Evolutionary conservation across 768 basidiomycete species (phyloP), one percentile per base, ranked within the genome.

Genomic region (Imleria badia): DNA sequence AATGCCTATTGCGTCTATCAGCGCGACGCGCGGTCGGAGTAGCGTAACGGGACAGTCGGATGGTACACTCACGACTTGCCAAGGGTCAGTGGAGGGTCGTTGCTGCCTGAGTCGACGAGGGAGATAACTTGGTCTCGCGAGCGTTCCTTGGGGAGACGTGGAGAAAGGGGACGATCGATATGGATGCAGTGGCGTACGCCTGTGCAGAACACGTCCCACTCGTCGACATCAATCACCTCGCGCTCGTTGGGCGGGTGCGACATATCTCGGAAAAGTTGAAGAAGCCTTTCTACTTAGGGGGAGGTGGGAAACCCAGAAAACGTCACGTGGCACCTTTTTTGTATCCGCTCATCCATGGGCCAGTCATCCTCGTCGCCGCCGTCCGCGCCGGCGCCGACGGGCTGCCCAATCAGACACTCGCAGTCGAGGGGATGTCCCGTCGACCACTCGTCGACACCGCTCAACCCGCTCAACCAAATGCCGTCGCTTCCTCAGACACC

Each of bases 381-480:
- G 19, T 5, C 15, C 36, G 54, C 56, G 15, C 11, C 54, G 26
- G 26, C 26, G 26, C 26, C 26, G 26, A 26, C 69, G 3, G 51
- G 61, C n/a, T 82, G 81, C 55, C 81, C 81, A 15, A 60, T 82
- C 36, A 71, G 75, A 34, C 77, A 81, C 51, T 11, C 52, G 3
- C 42, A 44, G 35, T 41, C 29, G 35, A 71, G 72, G 34, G 76
- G 81, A 66, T 89, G 87, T 64, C 89, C 88, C 3, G 72, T 89
- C 12, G 80, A 84, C 60, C 82, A 87, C 58, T 72, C 74, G 36
- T 60, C 65, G 14, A 61, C 72, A 20, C 55, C 59, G 12, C 68
- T 94, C 50, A 89, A 91, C 66, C 81, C 83, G 0, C 72, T 78
- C 47, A 98, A 97, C 74, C 86, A 94, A 64, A 97, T 98, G 81